phyloP scores from a whole-genome alignment of 2,329 filamentous ascomycete species.

The Ustulina deusta region DNA sequence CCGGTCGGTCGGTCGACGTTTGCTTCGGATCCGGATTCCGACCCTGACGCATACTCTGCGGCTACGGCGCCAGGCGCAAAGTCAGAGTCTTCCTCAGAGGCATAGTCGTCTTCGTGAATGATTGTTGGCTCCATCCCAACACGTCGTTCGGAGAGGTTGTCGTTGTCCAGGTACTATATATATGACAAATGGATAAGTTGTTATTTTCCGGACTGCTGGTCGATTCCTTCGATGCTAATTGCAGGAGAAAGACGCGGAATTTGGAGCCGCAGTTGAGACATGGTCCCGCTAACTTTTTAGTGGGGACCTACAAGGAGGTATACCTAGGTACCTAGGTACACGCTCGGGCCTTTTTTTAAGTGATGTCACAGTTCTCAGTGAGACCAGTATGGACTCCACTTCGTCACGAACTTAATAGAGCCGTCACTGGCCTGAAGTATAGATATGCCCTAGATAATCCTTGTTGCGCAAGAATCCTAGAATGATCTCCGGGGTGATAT shows the following conservation, averaged over 20 bases:
- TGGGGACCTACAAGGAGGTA: background rate
- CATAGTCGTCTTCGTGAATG: conserved; percentile 68
- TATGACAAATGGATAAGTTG: conserved; percentile 38
- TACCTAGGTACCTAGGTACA: background rate
- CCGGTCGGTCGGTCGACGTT: conserved; percentile 43
- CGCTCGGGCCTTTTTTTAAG: background rate
- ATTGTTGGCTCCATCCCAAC: no score
- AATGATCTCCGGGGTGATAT: no score
- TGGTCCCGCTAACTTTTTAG: conserved; percentile 12
- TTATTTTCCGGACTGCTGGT: background rate
- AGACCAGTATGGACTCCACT: no score
- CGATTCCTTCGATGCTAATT: conserved; percentile 4
- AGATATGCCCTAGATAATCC: no score
- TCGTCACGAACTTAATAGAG: no score
- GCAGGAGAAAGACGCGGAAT: background rate
- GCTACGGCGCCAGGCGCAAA: conserved; percentile 71
- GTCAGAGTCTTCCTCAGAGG: conserved; percentile 79
- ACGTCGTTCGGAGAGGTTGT: no score
- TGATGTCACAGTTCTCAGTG: no score
- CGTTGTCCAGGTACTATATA: no score
- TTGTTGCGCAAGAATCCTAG: no score
- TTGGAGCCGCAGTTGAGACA: background rate
- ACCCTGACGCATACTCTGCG: conserved; percentile 62
- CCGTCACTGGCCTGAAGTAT: no score
- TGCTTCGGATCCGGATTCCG: conserved; percentile 66